Base-by-base conservation (phyloP, 768 basidiomycete species). In the Rhizopogon roseolus region DNA sequence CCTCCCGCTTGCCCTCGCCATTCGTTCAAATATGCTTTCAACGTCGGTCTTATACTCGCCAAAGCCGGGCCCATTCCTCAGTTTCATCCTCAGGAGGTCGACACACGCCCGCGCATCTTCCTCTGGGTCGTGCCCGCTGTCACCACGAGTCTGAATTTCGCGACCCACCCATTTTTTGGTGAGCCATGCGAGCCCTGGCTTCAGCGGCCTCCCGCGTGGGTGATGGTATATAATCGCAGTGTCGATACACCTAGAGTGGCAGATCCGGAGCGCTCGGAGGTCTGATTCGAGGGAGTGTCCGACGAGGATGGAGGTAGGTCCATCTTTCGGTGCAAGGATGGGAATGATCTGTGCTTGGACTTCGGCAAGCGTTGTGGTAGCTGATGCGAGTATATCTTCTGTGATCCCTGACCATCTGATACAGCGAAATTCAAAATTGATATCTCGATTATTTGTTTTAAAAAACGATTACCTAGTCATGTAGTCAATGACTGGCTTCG, bases 261-360 rank as follows among this genome's bases (percentile, higher is more conserved):
- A 82, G 36, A 96, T 79, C 60, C 90, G 91, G 56, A 99, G 81
- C 0, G 93, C 92, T 60, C 81, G 82, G 32, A 99, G 80, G 64
- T 99, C 96, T 14, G 90, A 94, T 73, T 98, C 95, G 49, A 98
- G 84, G 5, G 94, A 98, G 67, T 99, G 96, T 0, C 96, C 96
- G 14, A 98, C 74, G 19, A 99, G 85, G 62, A 97, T 88, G 14
- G 88, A 84, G 0, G 81, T 86, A 0, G 73, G 83, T 54, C 72
- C 53, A 2, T 68, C 56, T 56, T 72, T 64, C 39, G 81, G 74
- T 29, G 84, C 81, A 45, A 91, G 80, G 25, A 90, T 68, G 6
- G 76, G 70, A 49, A 91, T 71, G 29, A 96, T 66, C 50, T 85
- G 79, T 0, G 75, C 61, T 70, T 98, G 96, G 6, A 96, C 88